Base-by-base conservation (phyloP, 1,284 basidiomycete genomes). In the Ceratobasidium sp. region DNA sequence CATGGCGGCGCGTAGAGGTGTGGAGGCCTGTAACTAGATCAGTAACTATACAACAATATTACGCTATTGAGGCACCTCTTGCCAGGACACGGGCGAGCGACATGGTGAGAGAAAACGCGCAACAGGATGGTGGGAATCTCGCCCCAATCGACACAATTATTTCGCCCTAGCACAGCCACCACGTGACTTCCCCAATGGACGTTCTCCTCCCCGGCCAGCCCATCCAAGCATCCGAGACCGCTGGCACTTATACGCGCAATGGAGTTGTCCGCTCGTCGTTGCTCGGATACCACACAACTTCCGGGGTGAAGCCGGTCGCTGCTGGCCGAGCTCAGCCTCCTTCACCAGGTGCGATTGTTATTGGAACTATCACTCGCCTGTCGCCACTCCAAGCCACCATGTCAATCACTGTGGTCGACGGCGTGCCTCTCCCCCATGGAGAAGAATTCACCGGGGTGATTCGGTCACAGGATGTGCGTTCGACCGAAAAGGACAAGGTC, bases 391-490 rank as follows among this genome's bases (percentile, higher is more conserved):
- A 97, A 79, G 96, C 96, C 1, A 86, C 88, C 65, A 79, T 98
- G 10, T 90, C 92, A 0, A 95, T 99, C 73, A 87, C 90, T 40
- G 90, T 96, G 13, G 94, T 98, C 32, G 93, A 97, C 76, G 92
- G 91, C 20, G 83, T 91, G n/a, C 94, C 96, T 0, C 84, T 96
- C 29, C 90, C 93, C 25, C 83, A 85, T 45, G 91, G 91, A n/a
- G 94, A 96, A 79, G 95, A 98, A 73, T 98, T 97, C 74, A 90
- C 87, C 0, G 96, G 96, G 13, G 90, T 98, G 7, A 92, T 99
- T 70, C 87, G 96, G 35, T 83, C 87, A 3, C 93, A 96, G 78
- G 97, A 99, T 79, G 89, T 97, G n/a, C 81, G 94, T 54, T 88
- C 90, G 31, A 96, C 94, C 1, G 94, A 97, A 77, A 93, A 93